Evolutionary conservation across 2,329 filamentous ascomycete species (phyloP).

Genomic region (Hortaea werneckii): DNA sequence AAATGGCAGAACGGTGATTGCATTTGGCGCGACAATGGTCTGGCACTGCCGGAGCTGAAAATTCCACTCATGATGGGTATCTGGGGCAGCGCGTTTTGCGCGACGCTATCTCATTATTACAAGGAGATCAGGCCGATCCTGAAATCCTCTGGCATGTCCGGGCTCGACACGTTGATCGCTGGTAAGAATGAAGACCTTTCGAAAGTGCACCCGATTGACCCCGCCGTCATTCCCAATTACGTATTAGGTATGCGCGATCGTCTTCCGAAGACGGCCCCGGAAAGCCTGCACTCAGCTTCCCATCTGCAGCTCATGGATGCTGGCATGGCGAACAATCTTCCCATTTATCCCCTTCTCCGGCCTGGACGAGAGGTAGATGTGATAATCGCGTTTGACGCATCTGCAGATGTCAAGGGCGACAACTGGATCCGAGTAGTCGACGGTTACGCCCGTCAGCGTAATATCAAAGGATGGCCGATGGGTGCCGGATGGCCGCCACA

Average conservation of each 20-base stretch:
- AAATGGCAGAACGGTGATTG: conserved; percentile 65
- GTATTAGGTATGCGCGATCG: conserved; percentile 68
- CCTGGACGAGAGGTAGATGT: conserved; percentile 83
- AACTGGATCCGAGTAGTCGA: conserved; percentile 95
- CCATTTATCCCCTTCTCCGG: conserved; percentile 85
- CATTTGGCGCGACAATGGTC: conserved; percentile 50
- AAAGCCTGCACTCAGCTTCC: conserved; percentile 55
- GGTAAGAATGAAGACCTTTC: conserved; percentile 74
- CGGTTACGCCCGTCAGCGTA: conserved; percentile 81
- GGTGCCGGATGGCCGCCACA: conserved; percentile 83
- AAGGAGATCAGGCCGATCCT: conserved; percentile 81
- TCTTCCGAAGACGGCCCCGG: conserved; percentile 67
- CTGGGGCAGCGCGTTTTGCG: conserved; percentile 96
- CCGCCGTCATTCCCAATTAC: conserved; percentile 83
- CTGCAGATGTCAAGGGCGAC: conserved; percentile 82
- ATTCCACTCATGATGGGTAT: conserved; percentile 80
- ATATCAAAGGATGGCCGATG: conserved; percentile 87
- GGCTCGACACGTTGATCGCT: conserved; percentile 69
- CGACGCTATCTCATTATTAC: conserved; percentile 92
- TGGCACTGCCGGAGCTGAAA: conserved; percentile 72
- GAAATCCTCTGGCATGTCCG: conserved; percentile 60
- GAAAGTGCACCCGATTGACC: conserved; percentile 91
- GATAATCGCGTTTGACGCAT: conserved; percentile 86
- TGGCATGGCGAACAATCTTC: conserved; percentile 96
- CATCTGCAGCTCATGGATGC: conserved; percentile 66